Evolutionary conservation across 2,329 filamentous ascomycete species (phyloP).

Genomic region (Mollisia scopiformis): DNA sequence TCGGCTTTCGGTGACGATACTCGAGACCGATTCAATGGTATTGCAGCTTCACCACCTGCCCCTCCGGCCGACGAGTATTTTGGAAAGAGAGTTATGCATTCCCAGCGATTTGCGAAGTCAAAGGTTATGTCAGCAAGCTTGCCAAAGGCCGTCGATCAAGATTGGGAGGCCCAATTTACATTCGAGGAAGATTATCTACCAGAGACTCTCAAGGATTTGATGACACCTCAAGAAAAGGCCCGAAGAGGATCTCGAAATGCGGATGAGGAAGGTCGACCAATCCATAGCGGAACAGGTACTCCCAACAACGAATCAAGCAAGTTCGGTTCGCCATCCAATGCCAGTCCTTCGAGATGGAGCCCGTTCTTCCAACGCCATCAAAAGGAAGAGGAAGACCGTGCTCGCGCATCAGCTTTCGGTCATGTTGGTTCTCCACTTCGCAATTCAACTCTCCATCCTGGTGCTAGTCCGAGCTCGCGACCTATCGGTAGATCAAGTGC

Average conservation of each 20-base stretch:
- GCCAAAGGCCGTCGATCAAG: constrained; percentile 60
- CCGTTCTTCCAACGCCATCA: constrained; percentile 61
- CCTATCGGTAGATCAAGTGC: constrained; percentile 42
- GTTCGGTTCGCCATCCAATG: constrained; percentile 61
- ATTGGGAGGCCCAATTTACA: constrained; percentile 70
- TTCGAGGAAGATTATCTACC: constrained; percentile 92
- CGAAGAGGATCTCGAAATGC: constrained; percentile 64
- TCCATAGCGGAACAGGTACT: constrained; percentile 44
- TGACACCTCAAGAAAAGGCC: constrained; percentile 70
- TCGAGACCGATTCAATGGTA: constrained; percentile 63
- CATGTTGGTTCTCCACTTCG: constrained; percentile 68
- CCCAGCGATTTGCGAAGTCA: constrained; percentile 67
- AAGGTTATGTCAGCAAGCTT: constrained; percentile 69
- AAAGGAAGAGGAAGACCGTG: constrained; percentile 50
- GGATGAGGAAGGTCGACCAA: constrained; percentile 50
- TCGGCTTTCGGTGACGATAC: constrained; percentile 65
- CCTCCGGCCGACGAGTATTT: constrained; percentile 60
- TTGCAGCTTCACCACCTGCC: constrained; percentile 45
- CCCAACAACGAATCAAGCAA: constrained; percentile 53
- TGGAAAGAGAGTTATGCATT: constrained; percentile 72
- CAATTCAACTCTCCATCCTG: constrained; percentile 62
- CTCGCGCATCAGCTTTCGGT: constrained; percentile 60
- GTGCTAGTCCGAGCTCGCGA: constrained; percentile 45
- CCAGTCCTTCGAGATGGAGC: constrained; percentile 64
- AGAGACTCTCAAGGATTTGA: constrained; percentile 65